phyloP scores from a whole-genome alignment of 2,329 filamentous ascomycete species.

The Alternaria alternata region DNA sequence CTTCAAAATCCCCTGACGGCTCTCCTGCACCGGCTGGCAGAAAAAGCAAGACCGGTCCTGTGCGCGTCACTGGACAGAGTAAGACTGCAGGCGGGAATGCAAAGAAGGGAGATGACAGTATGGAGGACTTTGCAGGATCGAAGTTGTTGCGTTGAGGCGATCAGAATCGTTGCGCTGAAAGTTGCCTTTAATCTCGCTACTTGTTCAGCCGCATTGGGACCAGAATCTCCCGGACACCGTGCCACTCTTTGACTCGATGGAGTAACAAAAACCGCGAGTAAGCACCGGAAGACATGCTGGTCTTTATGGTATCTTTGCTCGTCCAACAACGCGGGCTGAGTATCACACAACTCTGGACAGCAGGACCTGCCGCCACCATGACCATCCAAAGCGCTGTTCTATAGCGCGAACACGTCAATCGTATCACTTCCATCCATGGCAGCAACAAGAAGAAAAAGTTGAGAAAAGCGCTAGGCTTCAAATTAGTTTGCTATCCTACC shows the following conservation, averaged over 20 bases:
- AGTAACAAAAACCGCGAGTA: not conserved
- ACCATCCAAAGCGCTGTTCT: not conserved
- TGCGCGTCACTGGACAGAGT: conserved; percentile 25
- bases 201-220: no score
- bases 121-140: conserved; percentile 47
- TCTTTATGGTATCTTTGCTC: no score
- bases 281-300: no score
- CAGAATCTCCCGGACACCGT: no score
- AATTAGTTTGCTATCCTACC: conserved; percentile 41
- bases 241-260: not conserved
- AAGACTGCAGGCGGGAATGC: conserved; percentile 9
- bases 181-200: not conserved
- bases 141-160: conserved; percentile 30
- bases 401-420: not conserved
- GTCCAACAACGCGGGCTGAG: no score
- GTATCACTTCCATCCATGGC: not conserved
- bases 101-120: conserved; percentile 40
- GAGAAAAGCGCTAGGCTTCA: conserved; percentile 19
- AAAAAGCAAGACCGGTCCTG: conserved; percentile 23
- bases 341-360: no score
- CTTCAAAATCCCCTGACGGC: conserved; percentile 42
- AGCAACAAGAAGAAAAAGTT: conserved; percentile 11
- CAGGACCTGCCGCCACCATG: not conserved
- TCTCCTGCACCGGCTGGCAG: conserved; percentile 11
- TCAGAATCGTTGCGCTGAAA: conserved; percentile 34